These are phyloP conservation scores for Oxyria digyna DNA, from an alignment of 148 eudicot species.

Conservation along the genomic window DNA sequence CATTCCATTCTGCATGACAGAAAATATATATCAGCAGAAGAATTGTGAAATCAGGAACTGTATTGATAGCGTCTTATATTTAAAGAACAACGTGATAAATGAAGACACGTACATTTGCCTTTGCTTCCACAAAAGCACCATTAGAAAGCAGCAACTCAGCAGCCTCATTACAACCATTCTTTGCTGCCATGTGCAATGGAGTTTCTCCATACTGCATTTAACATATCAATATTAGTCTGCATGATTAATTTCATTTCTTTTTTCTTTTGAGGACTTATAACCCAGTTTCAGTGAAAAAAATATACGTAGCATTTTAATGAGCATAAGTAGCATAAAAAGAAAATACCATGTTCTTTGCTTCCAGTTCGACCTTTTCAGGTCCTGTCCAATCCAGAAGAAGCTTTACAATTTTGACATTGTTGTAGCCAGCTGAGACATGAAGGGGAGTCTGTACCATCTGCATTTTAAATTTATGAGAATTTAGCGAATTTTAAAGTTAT, in stretches of 20 bases:
- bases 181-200: slow-evolving; percentile 99
- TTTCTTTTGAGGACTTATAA: not conserved
- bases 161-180: slow-evolving; percentile 90
- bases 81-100: not conserved
- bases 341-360: slow-evolving; percentile 90
- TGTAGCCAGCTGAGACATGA: slow-evolving; percentile 90
- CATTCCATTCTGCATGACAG: slow-evolving; percentile 81
- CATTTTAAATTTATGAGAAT: slow-evolving; percentile 5
- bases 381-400: slow-evolving; percentile 60
- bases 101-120: slow-evolving; percentile 60
- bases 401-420: slow-evolving; percentile 62
- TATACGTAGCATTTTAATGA: too few species aligned
- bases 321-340: too few species aligned
- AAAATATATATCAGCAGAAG: slow-evolving; percentile 1
- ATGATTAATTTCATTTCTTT: not conserved
- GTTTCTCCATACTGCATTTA: slow-evolving; percentile 89
- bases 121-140: slow-evolving; percentile 87
- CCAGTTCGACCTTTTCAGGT: slow-evolving; percentile 64
- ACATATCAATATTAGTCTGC: not conserved
- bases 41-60: not conserved
- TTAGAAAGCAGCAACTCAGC: slow-evolving; percentile 79
- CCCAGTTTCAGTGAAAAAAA: too few species aligned
- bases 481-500: not conserved
- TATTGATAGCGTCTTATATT: not conserved
- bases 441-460: slow-evolving; percentile 96